These are phyloP conservation scores for Aegle marmelos DNA, from an alignment of 345 rosid species.

Conservation along the genomic window DNA sequence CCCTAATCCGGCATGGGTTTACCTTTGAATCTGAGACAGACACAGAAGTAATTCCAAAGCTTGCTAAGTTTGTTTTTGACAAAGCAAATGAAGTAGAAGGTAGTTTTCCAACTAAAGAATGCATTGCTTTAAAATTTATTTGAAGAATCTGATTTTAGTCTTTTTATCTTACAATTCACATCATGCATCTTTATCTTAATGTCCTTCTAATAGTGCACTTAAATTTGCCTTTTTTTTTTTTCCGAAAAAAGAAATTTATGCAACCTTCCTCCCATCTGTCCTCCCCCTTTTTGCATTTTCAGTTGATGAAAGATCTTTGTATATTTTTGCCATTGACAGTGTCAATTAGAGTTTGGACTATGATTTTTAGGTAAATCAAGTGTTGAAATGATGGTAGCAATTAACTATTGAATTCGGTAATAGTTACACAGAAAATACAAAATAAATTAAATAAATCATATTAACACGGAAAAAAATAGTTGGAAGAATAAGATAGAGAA, in stretches of 20 bases:
- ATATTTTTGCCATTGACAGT: neutral
- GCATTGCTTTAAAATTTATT: neutral
- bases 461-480: neutral
- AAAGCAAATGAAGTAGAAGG: slow-evolving; percentile 83
- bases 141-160: neutral
- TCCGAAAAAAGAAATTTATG: too few species aligned
- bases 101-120: slow-evolving; percentile 17
- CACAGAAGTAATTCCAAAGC: slow-evolving; percentile 96
- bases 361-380: neutral
- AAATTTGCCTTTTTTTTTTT: neutral
- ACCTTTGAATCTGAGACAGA: slow-evolving; percentile 90
- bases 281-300: neutral
- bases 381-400: neutral
- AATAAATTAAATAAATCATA: neutral
- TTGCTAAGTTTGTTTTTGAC: slow-evolving; percentile 86
- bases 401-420: neutral
- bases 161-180: neutral
- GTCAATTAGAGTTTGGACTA: slow-evolving; percentile 1
- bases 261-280: too few species aligned
- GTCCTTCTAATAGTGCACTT: neutral
- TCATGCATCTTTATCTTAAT: neutral
- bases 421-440: neutral
- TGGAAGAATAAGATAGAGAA: neutral
- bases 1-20: slow-evolving; percentile 77
- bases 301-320: neutral